phyloP scores from a whole-genome alignment of 495 filamentous ascomycete genomes.

The Neurospora pannonica region DNA sequence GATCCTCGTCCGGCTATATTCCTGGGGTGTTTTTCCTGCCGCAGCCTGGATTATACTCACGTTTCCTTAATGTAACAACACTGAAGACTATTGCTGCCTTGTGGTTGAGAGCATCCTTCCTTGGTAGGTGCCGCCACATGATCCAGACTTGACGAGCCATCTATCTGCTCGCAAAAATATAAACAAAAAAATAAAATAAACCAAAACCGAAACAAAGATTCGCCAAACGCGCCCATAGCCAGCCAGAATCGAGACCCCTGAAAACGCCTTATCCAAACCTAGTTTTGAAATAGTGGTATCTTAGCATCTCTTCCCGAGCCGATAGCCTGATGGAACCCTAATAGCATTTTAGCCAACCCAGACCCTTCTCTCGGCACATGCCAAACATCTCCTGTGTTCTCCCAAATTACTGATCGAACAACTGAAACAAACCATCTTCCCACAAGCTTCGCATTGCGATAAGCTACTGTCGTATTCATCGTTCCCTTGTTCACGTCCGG shows the following conservation, averaged over 20 bases:
- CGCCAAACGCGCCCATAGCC: not conserved
- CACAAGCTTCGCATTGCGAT: constrained; percentile 25
- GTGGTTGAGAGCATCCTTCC: not conserved
- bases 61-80: not conserved
- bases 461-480: constrained; percentile 7
- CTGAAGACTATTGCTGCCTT: not conserved
- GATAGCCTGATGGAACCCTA: constrained; percentile 13
- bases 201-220: not conserved
- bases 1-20: not conserved
- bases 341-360: constrained; percentile 7
- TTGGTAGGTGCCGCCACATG: not conserved
- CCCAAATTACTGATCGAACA: constrained; percentile 40
- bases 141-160: not conserved
- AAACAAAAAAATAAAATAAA: not conserved
- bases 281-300: not conserved
- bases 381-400: constrained; percentile 33
- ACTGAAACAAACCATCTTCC: constrained; percentile 38
- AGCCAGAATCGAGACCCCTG: not conserved
- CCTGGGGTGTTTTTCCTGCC: not conserved
- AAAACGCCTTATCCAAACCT: not conserved
- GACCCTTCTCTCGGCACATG: constrained; percentile 28
- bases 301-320: not conserved
- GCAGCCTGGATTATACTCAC: not conserved
- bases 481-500: constrained; percentile 11
- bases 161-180: not conserved